These are phyloP conservation scores for Saturnispora quitensis DNA, from an alignment of 805 yeast species.

Conservation along the genomic window DNA sequence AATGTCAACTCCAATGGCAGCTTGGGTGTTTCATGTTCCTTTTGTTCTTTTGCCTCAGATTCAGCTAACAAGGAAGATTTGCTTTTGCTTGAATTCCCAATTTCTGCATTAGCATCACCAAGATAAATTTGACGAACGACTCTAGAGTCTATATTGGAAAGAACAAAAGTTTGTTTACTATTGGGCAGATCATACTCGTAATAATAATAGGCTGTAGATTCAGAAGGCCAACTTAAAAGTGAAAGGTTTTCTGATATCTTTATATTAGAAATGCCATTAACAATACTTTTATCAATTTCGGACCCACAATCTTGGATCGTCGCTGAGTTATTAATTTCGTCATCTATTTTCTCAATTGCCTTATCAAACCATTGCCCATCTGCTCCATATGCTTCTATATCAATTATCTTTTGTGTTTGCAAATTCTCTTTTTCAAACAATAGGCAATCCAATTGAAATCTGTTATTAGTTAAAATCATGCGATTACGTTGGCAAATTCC, in stretches of 20 bases:
- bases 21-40: constrained; percentile 32
- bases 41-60: background rate
- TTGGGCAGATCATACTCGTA: constrained; percentile 58
- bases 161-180: constrained; percentile 53
- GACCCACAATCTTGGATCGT: background rate
- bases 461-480: constrained; percentile 55
- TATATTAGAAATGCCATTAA: constrained; percentile 12
- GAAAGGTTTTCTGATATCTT: constrained; percentile 11
- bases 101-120: constrained; percentile 1
- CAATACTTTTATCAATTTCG: constrained; percentile 21
- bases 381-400: constrained; percentile 51
- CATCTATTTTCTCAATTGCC: constrained; percentile 49
- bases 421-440: constrained; percentile 52
- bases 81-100: background rate
- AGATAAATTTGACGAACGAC: constrained; percentile 26
- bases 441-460: constrained; percentile 45
- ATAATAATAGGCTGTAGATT: constrained; percentile 50
- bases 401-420: constrained; percentile 42
- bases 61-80: background rate
- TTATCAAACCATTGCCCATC: constrained; percentile 42
- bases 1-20: constrained; percentile 62
- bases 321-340: constrained; percentile 33
- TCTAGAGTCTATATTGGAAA: constrained; percentile 74
- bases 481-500: constrained; percentile 68
- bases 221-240: constrained; percentile 7